A percentile compares a stretch with the other conserved stretches of the same genome.
phyloP scores from a whole-genome alignment of 345 rosid genomes.

The Cardiospermum halicacabum region DNA sequence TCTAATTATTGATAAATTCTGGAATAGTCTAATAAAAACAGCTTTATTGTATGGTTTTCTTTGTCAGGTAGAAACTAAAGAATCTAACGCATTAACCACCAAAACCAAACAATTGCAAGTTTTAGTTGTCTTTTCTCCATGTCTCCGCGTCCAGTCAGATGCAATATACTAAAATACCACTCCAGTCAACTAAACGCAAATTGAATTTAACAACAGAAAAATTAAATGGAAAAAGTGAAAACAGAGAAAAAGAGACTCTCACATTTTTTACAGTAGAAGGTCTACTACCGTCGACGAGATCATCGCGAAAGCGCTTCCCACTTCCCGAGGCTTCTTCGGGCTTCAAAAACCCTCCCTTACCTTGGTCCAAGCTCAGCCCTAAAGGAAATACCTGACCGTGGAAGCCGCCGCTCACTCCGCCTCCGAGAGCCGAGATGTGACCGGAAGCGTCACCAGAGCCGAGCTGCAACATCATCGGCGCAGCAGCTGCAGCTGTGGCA shows the following conservation, averaged over 20 bases:
- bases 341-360: conserved; percentile 75
- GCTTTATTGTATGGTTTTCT: conserved; percentile 14
- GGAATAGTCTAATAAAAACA: neutral
- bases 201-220: neutral
- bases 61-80: conserved; percentile 21
- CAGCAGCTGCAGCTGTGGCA: conserved; percentile 33
- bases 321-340: conserved; percentile 76
- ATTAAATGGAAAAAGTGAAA: neutral
- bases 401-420: conserved; percentile 50
- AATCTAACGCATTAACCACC: conserved; percentile 21
- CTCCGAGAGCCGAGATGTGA: conserved; percentile 43
- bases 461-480: conserved; percentile 88
- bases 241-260: conserved; percentile 22
- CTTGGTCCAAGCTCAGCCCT: conserved; percentile 87
- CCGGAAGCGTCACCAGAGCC: conserved; percentile 66
- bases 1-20: conserved; percentile 6
- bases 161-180: neutral
- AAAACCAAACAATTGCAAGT: conserved; percentile 10
- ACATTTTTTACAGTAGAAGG: conserved; percentile 66
- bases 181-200: conserved; percentile 13
- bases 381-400: conserved; percentile 73
- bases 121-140: conserved; percentile 1
- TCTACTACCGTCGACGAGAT: conserved; percentile 66
- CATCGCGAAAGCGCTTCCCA: conserved; percentile 69
- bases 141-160: conserved; percentile 11